A percentile compares a stretch with the other conserved stretches of the same genome.
phyloP scores from a whole-genome alignment of 2,329 filamentous ascomycete species.

The Penicillium sp. region DNA sequence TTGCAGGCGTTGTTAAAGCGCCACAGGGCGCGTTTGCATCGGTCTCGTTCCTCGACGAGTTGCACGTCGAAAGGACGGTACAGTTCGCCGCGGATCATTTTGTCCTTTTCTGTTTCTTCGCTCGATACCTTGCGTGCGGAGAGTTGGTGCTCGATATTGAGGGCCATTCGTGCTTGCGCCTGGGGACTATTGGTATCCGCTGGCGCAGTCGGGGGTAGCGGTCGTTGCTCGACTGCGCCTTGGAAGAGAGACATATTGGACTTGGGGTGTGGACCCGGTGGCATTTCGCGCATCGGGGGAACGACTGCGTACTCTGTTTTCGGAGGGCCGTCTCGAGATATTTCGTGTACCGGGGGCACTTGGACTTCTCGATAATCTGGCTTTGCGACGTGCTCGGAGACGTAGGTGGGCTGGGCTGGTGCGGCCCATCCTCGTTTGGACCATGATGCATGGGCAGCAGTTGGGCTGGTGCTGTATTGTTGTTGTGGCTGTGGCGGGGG shows the following conservation, averaged over 20 bases:
- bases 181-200: slow-evolving; percentile 47
- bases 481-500: not conserved
- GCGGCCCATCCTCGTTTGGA: slow-evolving; percentile 45
- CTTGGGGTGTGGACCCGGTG: slow-evolving; percentile 42
- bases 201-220: slow-evolving; percentile 33
- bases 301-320: slow-evolving; percentile 47
- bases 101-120: slow-evolving; percentile 75
- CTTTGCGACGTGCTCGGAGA: slow-evolving; percentile 44
- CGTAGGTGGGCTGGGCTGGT: slow-evolving; percentile 41
- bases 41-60: slow-evolving; percentile 80
- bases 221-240: slow-evolving; percentile 41
- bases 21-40: slow-evolving; percentile 80
- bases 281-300: slow-evolving; percentile 46
- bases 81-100: slow-evolving; percentile 81
- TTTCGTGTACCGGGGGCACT: slow-evolving; percentile 44
- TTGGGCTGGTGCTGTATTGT: slow-evolving; percentile 48
- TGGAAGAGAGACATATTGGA: slow-evolving; percentile 43
- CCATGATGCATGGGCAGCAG: slow-evolving; percentile 44
- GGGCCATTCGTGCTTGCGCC: slow-evolving; percentile 48
- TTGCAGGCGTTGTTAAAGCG: slow-evolving; percentile 85
- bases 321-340: slow-evolving; percentile 37
- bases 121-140: slow-evolving; percentile 45
- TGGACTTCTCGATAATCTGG: slow-evolving; percentile 46
- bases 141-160: slow-evolving; percentile 47
- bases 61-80: slow-evolving; percentile 80